Evolutionary conservation across 805 yeast species (phyloP).

Genomic region (Ogataea nitratoaversa): DNA sequence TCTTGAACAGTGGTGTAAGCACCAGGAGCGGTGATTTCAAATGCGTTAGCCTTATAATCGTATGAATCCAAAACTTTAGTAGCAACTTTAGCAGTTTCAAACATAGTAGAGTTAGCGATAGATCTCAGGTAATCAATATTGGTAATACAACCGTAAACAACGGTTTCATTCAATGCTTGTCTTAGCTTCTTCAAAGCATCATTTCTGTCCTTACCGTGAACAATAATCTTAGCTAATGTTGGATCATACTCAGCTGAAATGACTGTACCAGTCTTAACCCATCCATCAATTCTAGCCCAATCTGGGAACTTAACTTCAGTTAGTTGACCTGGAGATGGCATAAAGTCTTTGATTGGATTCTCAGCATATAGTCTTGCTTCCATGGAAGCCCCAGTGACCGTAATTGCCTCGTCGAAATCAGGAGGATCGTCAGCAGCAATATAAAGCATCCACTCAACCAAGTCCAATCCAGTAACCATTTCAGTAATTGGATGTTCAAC

Average conservation of each 20-base stretch:
- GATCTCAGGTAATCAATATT: constrained; percentile 86
- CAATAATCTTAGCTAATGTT: constrained; percentile 92
- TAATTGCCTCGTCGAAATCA: constrained; percentile 56
- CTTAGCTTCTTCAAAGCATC: constrained; percentile 79
- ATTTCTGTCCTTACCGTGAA: constrained; percentile 82
- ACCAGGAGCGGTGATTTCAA: constrained; percentile 85
- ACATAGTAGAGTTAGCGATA: constrained; percentile 80
- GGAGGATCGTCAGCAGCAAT: constrained; percentile 91
- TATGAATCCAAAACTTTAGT: constrained; percentile 85
- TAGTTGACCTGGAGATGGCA: constrained; percentile 95
- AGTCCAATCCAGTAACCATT: constrained; percentile 87
- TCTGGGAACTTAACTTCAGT: constrained; percentile 80
- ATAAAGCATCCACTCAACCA: constrained; percentile 94
- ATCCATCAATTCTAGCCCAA: constrained; percentile 92
- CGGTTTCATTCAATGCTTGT: constrained; percentile 80
- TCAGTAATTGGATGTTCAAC: constrained; percentile 98
- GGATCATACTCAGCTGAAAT: constrained; percentile 95
- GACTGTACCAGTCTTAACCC: constrained; percentile 87
- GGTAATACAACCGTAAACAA: constrained; percentile 82
- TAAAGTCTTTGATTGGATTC: constrained; percentile 90
- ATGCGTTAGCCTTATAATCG: constrained; percentile 74
- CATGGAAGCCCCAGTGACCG: constrained; percentile 83
- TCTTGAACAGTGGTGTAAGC: constrained; percentile 96
- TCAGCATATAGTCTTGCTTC: constrained; percentile 97
- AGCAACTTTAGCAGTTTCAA: constrained; percentile 75